Evolutionary conservation across 768 basidiomycete genomes (phyloP), one percentile per base, ranked within the genome.

Genomic region (Mycena alexandri): DNA sequence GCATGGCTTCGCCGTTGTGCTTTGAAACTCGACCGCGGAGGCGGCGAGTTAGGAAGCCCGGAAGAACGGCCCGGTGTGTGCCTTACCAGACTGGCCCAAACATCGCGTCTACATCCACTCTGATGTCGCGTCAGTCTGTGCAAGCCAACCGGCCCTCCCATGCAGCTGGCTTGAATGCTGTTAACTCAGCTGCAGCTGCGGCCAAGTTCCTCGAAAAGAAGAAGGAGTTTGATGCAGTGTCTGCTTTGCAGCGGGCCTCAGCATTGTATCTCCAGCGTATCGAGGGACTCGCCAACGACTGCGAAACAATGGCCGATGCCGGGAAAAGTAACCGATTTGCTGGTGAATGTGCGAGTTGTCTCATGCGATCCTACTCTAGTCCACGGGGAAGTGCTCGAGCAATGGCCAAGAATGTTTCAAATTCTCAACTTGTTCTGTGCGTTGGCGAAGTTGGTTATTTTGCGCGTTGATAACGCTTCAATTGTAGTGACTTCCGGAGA

Each of bases 341-440:
- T n/a, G 7, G 1, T n/a, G 8, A 34, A 5, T 14, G 4, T 9
- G n/a, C 34, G 7, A 10, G 11, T 21, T 34, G 14, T 21, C 11
- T 24, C 5, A 17, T 25, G 42, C 22, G 61, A 33, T 38, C 22
- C 29, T 47, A 36, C 61, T 52, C 22, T 55, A 93, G 92, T 90
- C 38, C 90, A 91, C 68, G 92, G 92, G 12, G 87, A 93, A 74
- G 91, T 93, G 5, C 84, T 93, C 25, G 88, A 88, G 63, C 91
- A 93, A 68, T 93, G 92, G 92, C 90, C 91, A 12, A 88, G 87
- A 75, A 94, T 94, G 93, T 93, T 94, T 73, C 85, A 88, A 70
- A 92, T 92, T 58, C 79, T 94, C 54, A 86, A 79, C 63, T 80
- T 89, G 65, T 93, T 93, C 75, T 72, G 93, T 93, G 72, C 73